Evolutionary conservation across 495 filamentous ascomycete genomes (phyloP).

Genomic region (Penicillium argentinense): DNA sequence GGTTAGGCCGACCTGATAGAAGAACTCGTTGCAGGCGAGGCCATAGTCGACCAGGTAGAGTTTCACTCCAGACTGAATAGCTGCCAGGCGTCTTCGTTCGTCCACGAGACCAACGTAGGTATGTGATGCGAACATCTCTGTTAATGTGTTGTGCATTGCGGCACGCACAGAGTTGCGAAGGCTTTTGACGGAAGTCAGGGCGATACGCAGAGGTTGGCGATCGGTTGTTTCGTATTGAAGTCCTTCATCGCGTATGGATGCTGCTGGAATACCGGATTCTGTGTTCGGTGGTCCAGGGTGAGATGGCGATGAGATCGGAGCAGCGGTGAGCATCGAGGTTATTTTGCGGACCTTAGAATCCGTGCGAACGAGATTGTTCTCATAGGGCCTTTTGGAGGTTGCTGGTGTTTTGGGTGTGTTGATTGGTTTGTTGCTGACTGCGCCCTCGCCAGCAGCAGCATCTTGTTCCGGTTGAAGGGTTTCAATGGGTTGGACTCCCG

Average conservation of each 20-base stretch:
- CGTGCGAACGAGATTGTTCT: conserved; percentile 88
- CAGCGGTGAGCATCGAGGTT: conserved; percentile 81
- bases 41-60: conserved; percentile 95
- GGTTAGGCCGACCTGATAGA: conserved; percentile 95
- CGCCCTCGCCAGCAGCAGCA: conserved; percentile 9
- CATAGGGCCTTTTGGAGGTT: conserved; percentile 64
- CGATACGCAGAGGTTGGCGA: conserved; percentile 65
- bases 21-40: conserved; percentile 82
- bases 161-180: conserved; percentile 80
- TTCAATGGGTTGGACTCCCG: conserved; percentile 49
- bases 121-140: conserved; percentile 83
- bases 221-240: conserved; percentile 70
- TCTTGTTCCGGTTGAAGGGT: conserved; percentile 25
- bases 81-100: conserved; percentile 78
- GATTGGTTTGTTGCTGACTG: conserved; percentile 9
- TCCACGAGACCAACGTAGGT: conserved; percentile 95
- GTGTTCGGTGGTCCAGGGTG: conserved; percentile 12
- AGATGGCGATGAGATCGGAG: conserved; percentile 19
- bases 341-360: conserved; percentile 92
- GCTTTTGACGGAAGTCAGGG: conserved; percentile 75
- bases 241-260: conserved; percentile 41
- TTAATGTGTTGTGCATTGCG: conserved; percentile 84
- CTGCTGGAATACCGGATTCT: conserved; percentile 16
- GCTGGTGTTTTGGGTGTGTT: conserved; percentile 38
- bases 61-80: conserved; percentile 91